A percentile compares a stretch with the other conserved stretches of the same genome.
Evolutionary conservation across 2,329 filamentous ascomycete genomes (phyloP).

Genomic region (Alternaria metachromatica): DNA sequence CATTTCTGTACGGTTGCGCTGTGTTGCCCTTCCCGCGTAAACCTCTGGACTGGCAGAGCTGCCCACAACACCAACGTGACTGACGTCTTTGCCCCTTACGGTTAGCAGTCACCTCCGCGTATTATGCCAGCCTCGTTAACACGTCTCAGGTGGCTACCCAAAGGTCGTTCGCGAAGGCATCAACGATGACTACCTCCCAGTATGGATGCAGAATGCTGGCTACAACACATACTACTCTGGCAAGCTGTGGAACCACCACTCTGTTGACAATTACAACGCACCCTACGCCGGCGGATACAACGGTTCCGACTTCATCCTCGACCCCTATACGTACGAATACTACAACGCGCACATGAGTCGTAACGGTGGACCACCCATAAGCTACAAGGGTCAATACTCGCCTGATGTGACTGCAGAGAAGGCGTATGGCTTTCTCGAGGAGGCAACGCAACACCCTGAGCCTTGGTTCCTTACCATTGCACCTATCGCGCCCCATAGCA

Average conservation of each 20-base stretch:
- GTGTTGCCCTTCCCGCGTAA: not conserved
- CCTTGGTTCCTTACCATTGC: constrained; percentile 65
- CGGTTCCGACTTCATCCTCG: constrained; percentile 64
- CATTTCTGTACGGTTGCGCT: not conserved
- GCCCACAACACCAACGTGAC: not conserved
- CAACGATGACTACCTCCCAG: constrained; percentile 69
- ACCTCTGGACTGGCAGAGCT: not conserved
- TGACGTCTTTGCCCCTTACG: not conserved
- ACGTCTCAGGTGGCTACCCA: constrained; percentile 61
- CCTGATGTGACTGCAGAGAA: constrained; percentile 66
- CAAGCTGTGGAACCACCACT: constrained; percentile 72
- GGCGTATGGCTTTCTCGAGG: constrained; percentile 65
- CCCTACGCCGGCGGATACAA: constrained; percentile 66
- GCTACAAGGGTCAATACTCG: constrained; percentile 61
- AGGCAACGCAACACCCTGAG: constrained; percentile 50
- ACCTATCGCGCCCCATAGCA: constrained; percentile 68
- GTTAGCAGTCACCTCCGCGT: not conserved
- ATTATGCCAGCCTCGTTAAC: not conserved
- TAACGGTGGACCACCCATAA: constrained; percentile 63
- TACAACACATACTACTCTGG: constrained; percentile 75
- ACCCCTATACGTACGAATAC: constrained; percentile 67
- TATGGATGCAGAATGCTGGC: constrained; percentile 70
- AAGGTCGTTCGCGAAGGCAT: constrained; percentile 69
- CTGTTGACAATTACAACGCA: constrained; percentile 64
- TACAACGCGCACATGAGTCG: constrained; percentile 68